Base-by-base conservation (phyloP, 805 yeast genomes). In the Sugiyamaella lignohabitans region DNA sequence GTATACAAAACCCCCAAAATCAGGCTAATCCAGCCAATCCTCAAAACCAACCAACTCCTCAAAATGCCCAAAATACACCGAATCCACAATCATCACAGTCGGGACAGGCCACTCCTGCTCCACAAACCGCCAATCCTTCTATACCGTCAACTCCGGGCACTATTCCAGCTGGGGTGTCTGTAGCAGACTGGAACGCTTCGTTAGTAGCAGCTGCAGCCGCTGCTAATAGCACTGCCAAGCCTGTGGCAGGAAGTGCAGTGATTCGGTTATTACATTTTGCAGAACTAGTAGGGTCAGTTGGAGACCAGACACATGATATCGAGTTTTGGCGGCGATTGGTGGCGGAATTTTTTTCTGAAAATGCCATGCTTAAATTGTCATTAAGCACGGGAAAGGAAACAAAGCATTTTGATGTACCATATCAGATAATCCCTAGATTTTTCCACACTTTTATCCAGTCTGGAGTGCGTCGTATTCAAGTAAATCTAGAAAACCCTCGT, bases 381-480 rank as follows among this genome's bases (percentile, higher is more conserved):
- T 68, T 78, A 35, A 65, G 69, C 40, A 70, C 69, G 10, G 64
- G 65, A 22, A 51, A 52, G 37, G 82, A 74, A 37, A 65, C 70
- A 6, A 64, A 78, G 48, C 81, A 74, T 53, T 85, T 79, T 61
- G 89, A 80, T 49, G 73, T 87, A 19, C 75, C 80, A 8, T 73
- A 75, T 5, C 70, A 78, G 3, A 74, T 86, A 8, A 73, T 86
- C n/a, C 84, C 93, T 1, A 65, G 80, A 38, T 79, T 78, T 53
- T 75, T 77, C 53, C 73, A 67, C 50, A 73, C 79, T 1, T 72
- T 72, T 47, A 72, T 78, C 27, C 68, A 72, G 38, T 66, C 76
- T 2, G 79, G 80, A 3, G 76, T 79, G 4, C 65, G 68, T 2
- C 64, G 74, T 37, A 68, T 79, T 30, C 84, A 79, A 53, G 59